A percentile compares a stretch with the other conserved stretches of the same genome.
Evolutionary conservation across 148 eudicot genomes (phyloP).

Genomic region (Rhododendron mucronatum): DNA sequence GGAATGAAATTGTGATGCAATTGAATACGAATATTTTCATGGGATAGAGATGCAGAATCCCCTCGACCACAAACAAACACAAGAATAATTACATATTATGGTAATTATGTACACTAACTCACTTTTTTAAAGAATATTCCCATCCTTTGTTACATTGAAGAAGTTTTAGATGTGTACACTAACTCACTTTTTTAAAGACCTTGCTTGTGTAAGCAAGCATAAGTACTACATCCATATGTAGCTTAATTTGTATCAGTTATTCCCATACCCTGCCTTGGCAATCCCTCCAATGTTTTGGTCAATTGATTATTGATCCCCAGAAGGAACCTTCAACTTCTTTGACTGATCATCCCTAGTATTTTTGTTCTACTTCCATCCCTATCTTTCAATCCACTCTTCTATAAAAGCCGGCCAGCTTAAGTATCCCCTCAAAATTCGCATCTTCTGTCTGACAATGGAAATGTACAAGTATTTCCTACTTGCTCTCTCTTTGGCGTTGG

Average conservation of each 20-base stretch:
- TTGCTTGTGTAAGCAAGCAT: not conserved
- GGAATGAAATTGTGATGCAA: not conserved
- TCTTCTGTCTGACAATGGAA: constrained; percentile 29
- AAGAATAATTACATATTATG: too few species aligned
- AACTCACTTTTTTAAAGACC: not conserved
- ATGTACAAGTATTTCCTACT: constrained; percentile 39
- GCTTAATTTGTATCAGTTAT: not conserved
- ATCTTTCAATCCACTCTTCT: constrained; percentile 23
- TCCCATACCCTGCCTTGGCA: constrained; percentile 15
- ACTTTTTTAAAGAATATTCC: too few species aligned
- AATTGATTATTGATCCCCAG: constrained; percentile 35
- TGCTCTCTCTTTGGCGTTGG: constrained; percentile 41
- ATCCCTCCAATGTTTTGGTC: constrained; percentile 14
- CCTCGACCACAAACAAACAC: too few species aligned
- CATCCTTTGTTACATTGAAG: not conserved
- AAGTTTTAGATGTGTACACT: not conserved
- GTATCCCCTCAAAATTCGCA: constrained; percentile 6
- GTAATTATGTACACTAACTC: too few species aligned
- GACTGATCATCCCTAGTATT: constrained; percentile 3
- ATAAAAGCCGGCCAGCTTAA: constrained; percentile 22
- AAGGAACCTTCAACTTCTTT: constrained; percentile 37
- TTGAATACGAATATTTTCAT: too few species aligned
- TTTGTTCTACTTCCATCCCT: constrained; percentile 25
- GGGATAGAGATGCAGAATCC: not conserved
- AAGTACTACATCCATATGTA: too few species aligned